Percentiles rank a stretch among this genome's conserved stretches.
Conservation (phyloP, 2,329 filamentous ascomycete genomes). For the Bipolaris cookei region DNA sequence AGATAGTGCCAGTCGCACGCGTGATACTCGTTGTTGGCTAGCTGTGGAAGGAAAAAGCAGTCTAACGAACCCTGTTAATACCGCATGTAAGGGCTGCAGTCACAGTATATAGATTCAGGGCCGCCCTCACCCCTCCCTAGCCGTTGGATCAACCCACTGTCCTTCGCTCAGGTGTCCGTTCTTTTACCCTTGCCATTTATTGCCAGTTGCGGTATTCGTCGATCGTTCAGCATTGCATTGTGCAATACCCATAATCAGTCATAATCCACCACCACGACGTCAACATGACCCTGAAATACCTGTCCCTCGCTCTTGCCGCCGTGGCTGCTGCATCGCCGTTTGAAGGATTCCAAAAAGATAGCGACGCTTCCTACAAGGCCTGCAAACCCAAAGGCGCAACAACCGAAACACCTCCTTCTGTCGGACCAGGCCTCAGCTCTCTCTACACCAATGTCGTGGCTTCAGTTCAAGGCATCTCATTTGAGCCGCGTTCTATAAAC, state of each 20-base stretch:
- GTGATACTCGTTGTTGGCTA: slow-evolving; percentile 12
- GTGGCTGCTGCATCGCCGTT: slow-evolving; percentile 31
- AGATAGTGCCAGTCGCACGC: slow-evolving; percentile 3
- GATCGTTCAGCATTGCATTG: slow-evolving; percentile 12
- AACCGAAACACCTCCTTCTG: slow-evolving; percentile 34
- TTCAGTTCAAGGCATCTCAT: slow-evolving; percentile 45
- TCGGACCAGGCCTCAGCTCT: slow-evolving; percentile 44
- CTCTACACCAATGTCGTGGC: slow-evolving; percentile 46
- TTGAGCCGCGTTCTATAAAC: slow-evolving; percentile 36
- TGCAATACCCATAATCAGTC: slow-evolving; percentile 5
- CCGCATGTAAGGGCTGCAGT: background rate
- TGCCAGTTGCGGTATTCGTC: slow-evolving; percentile 7
- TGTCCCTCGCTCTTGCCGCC: slow-evolving; percentile 34
- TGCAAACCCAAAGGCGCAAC: slow-evolving; percentile 48
- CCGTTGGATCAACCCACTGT: background rate
- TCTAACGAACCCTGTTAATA: slow-evolving; percentile 12
- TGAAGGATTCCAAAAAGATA: slow-evolving; percentile 29
- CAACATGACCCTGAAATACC: slow-evolving; percentile 34
- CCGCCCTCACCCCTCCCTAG: slow-evolving; percentile 1
- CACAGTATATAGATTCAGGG: slow-evolving; percentile 13
- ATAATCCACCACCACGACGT: background rate
- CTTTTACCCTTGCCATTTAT: slow-evolving; percentile 12
- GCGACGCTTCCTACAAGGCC: slow-evolving; percentile 41
- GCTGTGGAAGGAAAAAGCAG: background rate
- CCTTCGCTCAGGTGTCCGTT: slow-evolving; percentile 13